A percentile compares a stretch with the other conserved stretches of the same genome.
These are phyloP conservation scores for Ajuga reptans DNA, from an alignment of 305 asterid genomes.

Conservation along the genomic window DNA sequence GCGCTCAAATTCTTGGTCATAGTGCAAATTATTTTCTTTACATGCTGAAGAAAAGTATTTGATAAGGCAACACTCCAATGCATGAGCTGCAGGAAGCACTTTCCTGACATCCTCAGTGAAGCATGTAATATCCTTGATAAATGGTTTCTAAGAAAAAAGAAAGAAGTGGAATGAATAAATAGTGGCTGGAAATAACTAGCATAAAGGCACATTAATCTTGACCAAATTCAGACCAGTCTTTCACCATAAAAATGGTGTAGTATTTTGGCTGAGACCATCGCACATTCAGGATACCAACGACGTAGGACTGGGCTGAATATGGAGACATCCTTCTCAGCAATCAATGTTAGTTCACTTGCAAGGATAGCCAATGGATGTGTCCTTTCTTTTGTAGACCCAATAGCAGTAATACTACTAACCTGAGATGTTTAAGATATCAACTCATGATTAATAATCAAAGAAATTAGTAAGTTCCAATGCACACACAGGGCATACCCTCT, in stretches of 20 bases:
- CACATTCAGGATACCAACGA: slow-evolving; percentile 65
- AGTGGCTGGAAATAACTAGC: slow-evolving; percentile 8
- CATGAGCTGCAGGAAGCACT: slow-evolving; percentile 85
- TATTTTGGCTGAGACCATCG: slow-evolving; percentile 49
- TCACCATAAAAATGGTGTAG: slow-evolving; percentile 80
- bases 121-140: slow-evolving; percentile 54
- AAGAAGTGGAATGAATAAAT: slow-evolving; percentile 21
- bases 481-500: slow-evolving; percentile 50
- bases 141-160: slow-evolving; percentile 53
- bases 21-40: slow-evolving; percentile 32
- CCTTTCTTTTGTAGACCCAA: slow-evolving; percentile 40
- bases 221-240: slow-evolving; percentile 59
- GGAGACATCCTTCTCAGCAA: slow-evolving; percentile 64
- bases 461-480: slow-evolving; percentile 14
- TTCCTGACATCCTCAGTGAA: slow-evolving; percentile 61
- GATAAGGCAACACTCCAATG: slow-evolving; percentile 56
- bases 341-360: slow-evolving; percentile 63
- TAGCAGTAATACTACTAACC: slow-evolving; percentile 40
- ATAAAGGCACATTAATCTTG: slow-evolving; percentile 13
- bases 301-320: slow-evolving; percentile 57
- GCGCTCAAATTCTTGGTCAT: slow-evolving; percentile 41
- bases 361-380: slow-evolving; percentile 64
- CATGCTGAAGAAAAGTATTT: slow-evolving; percentile 53
- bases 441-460: slow-evolving; percentile 12
- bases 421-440: slow-evolving; percentile 33